Conservation (phyloP, 306 rosid species). For the Astragalus membranaceus region DNA sequence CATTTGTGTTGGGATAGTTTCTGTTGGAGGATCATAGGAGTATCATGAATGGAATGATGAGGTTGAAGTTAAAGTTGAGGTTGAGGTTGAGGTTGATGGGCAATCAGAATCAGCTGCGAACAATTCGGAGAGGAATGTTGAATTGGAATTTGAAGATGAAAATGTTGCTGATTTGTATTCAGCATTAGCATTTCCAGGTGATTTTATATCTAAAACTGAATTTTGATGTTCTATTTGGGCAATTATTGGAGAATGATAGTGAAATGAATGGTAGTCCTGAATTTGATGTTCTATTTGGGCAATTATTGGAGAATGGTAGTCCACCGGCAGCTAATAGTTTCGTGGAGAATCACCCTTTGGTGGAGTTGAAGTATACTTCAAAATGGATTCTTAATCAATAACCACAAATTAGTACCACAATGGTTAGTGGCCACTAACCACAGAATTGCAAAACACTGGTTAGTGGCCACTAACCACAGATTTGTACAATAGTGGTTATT, state of each 20-base stretch:
- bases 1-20: slow-evolving; percentile 47
- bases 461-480: too few species aligned
- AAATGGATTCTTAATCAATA: too few species aligned
- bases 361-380: too few species aligned
- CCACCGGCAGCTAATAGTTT: slow-evolving; percentile 64
- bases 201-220: slow-evolving; percentile 34
- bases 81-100: slow-evolving; percentile 40
- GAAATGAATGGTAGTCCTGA: too few species aligned
- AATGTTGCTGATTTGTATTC: slow-evolving; percentile 21
- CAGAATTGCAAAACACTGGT: too few species aligned
- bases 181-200: slow-evolving; percentile 34
- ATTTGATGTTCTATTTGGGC: slow-evolving; percentile 41
- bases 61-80: slow-evolving; percentile 31
- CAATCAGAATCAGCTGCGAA: slow-evolving; percentile 50
- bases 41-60: slow-evolving; percentile 57
- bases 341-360: slow-evolving; percentile 67
- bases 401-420: too few species aligned
- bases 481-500: too few species aligned
- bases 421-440: too few species aligned
- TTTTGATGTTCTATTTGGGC: slow-evolving; percentile 33
- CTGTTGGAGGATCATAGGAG: slow-evolving; percentile 59
- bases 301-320: slow-evolving; percentile 65
- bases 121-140: slow-evolving; percentile 46
- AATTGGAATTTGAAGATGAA: slow-evolving; percentile 3
- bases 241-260: too few species aligned